Base-by-base conservation (phyloP, 2,329 filamentous ascomycete species). In the Cladosporium phlei region DNA sequence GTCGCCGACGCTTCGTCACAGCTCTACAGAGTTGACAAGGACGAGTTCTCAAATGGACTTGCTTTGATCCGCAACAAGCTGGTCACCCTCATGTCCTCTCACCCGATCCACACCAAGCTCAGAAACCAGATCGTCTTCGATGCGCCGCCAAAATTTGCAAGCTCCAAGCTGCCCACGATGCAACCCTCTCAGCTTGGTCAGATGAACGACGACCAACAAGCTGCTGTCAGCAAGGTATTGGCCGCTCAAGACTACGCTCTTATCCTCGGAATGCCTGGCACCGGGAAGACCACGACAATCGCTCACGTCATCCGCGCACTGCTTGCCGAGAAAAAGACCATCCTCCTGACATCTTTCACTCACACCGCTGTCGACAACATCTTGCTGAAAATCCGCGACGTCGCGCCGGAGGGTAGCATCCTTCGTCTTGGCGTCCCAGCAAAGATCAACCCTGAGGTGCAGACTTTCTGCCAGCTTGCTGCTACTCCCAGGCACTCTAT, bases 351-450 rank as follows among this genome's bases (percentile, higher is more conserved):
- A 0, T 96, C 90, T 0, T 97, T 97, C 65, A 98, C 93, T 0
- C 93, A 98, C 62, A 95, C 90, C 1, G 93, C 93, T 3, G 93
- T 98, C 3, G 93, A 98, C 77, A 98, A 98, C 55, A 98, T 98
- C 57, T 71, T 98, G 5, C 73, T 98, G 51, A 98, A 98, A 68
- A 82, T 98, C 46, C 85, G 85, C 43, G 72, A 85, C 17, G 53
- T 63, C 19, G 61, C 57, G 4, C 61, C 56, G 5, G 40, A 52
- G 19, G 86, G 91, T 55, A 79, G 80, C 7, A 84, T 95, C 40
- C 72, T 98, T 27, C 83, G 93, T n/a, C 77, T 98, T 0, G 93
- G 93, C 4, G 85, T 86, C 1, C 73, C 82, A 3, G 83, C 86
- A 16, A 96, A 96, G 64, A 80, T 98, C 12, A 90, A 96, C 59